phyloP scores from a whole-genome alignment of 1,284 basidiomycete genomes.

The Papiliotrema flavescens region DNA sequence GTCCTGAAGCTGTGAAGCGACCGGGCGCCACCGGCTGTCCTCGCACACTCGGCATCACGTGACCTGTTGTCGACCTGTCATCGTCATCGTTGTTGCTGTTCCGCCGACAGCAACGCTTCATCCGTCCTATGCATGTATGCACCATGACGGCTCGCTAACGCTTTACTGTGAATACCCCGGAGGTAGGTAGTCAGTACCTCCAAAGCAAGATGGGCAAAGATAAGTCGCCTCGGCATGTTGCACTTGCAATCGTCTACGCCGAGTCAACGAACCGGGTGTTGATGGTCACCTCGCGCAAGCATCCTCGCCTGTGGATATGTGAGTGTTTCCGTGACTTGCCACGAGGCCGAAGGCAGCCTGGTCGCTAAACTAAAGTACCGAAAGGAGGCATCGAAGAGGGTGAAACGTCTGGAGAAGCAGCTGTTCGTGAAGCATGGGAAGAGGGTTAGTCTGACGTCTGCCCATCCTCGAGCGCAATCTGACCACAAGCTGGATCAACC shows the following conservation, averaged over 20 bases:
- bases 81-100: too few species aligned
- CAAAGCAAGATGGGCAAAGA: conserved; percentile 8
- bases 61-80: too few species aligned
- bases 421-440: conserved; percentile 45
- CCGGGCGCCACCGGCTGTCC: too few species aligned
- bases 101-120: too few species aligned
- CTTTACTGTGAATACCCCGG: too few species aligned
- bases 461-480: too few species aligned
- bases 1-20: too few species aligned
- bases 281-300: conserved; percentile 42
- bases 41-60: too few species aligned
- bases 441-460: conserved; percentile 33
- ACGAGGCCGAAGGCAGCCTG: not conserved
- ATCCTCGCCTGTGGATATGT: conserved; percentile 45
- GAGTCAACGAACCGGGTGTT: conserved; percentile 28
- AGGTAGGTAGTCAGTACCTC: too few species aligned
- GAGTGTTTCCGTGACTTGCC: conserved; percentile 4
- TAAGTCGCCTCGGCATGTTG: conserved; percentile 34
- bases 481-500: conserved; percentile 24
- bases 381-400: conserved; percentile 46
- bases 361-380: conserved; percentile 27
- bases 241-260: conserved; percentile 38
- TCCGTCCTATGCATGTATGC: too few species aligned
- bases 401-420: conserved; percentile 42
- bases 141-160: too few species aligned